Evolutionary conservation across 805 yeast species (phyloP).

Genomic region (Metschnikowia koreensis): DNA sequence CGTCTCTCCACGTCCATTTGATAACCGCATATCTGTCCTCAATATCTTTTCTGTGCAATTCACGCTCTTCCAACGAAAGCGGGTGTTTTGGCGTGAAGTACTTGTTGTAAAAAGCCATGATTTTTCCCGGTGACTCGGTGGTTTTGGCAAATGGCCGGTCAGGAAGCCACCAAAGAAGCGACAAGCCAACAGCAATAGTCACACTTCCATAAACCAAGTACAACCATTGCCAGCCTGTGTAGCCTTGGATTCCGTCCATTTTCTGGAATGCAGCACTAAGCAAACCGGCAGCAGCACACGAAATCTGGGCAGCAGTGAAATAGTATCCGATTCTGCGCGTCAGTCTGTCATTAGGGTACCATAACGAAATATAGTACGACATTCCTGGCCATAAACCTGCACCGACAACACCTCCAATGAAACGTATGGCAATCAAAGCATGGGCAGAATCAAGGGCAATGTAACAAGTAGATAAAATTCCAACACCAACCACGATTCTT

Average conservation of each 20-base stretch:
- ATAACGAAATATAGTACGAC: slow-evolving; percentile 76
- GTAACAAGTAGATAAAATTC: slow-evolving; percentile 73
- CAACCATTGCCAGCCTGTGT: slow-evolving; percentile 85
- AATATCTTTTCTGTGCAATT: slow-evolving; percentile 63
- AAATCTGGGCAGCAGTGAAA: slow-evolving; percentile 87
- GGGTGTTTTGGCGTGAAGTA: slow-evolving; percentile 43
- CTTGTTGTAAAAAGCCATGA: slow-evolving; percentile 20
- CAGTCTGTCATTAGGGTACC: slow-evolving; percentile 79
- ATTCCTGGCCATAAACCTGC: slow-evolving; percentile 92
- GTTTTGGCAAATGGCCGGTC: slow-evolving; percentile 53
- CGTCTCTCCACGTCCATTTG: slow-evolving; percentile 60
- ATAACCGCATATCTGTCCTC: slow-evolving; percentile 43
- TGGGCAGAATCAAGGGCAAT: slow-evolving; percentile 50
- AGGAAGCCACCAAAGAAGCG: slow-evolving; percentile 80
- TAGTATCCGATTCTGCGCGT: slow-evolving; percentile 83
- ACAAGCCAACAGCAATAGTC: slow-evolving; percentile 61
- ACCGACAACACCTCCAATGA: slow-evolving; percentile 71
- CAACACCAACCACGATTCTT: slow-evolving; percentile 73
- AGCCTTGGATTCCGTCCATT: slow-evolving; percentile 69
- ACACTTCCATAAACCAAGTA: slow-evolving; percentile 74
- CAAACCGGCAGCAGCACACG: slow-evolving; percentile 82
- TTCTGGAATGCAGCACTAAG: slow-evolving; percentile 85
- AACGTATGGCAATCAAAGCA: slow-evolving; percentile 69
- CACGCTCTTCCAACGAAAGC: slow-evolving; percentile 49
- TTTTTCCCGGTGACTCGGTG: slow-evolving; percentile 6